Conservation (phyloP, 768 basidiomycete species). For the Clitopilus hobsonii region DNA sequence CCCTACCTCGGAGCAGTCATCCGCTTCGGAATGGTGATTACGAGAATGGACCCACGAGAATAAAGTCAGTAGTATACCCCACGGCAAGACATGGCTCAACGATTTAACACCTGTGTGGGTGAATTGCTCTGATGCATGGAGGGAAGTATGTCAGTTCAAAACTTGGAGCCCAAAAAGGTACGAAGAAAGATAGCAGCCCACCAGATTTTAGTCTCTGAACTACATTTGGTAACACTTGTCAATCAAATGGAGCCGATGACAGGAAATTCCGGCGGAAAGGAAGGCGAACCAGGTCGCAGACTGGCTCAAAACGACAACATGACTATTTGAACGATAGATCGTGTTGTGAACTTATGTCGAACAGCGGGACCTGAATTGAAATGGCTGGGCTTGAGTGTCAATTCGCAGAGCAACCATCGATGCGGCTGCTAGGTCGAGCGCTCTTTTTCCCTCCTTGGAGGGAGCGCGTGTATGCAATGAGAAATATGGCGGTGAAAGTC, state of each 20-base stretch:
- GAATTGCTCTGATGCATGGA: no score
- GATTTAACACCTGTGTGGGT: no score
- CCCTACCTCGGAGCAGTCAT: neutral
- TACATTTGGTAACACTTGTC: neutral
- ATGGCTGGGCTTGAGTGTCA: neutral
- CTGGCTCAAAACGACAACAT: neutral
- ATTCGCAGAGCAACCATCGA: neutral
- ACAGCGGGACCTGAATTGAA: neutral
- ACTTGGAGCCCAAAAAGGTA: no score
- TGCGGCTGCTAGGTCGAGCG: neutral
- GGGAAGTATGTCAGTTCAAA: no score
- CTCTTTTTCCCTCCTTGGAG: neutral
- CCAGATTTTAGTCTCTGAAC: no score
- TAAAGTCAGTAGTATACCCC: no score
- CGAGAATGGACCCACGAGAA: neutral
- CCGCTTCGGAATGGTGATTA: neutral
- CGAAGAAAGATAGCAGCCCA: no score
- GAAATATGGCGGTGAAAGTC: no score
- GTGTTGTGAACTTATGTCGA: neutral
- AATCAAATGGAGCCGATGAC: neutral
- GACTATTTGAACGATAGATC: neutral
- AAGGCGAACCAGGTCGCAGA: neutral
- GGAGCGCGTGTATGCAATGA: no score
- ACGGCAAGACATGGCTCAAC: no score
- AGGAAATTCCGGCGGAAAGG: neutral